Evolutionary conservation across 202 grass and related monocot genomes (phyloP), one percentile per base, ranked within the genome.

Genomic region (Panicum hallii): DNA sequence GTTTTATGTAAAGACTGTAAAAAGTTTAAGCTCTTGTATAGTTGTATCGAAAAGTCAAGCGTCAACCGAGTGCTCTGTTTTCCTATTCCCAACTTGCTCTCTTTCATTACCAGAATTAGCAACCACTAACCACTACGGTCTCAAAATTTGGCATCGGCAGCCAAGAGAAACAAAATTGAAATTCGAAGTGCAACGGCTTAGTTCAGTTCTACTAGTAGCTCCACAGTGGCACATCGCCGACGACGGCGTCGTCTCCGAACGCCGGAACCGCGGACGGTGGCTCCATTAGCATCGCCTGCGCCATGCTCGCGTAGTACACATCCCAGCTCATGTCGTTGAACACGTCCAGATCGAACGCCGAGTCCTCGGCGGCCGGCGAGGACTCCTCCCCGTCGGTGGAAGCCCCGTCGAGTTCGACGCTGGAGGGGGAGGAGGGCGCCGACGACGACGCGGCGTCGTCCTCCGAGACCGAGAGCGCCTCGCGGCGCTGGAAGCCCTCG

Each of bases 231-330:
- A 90, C 74, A 6, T 90, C 90, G 1, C 41, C 44, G 20, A 50
- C 14, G 38, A 12, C 10, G 20, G 64, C 15, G 6, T 71, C 85
- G 12, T 89, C 77, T 9, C 54, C 70, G 57, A 60, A 53, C 41
- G 79, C 76, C 2, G 69, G 49, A 0, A 63, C 40, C 0, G 22
- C 4, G 11, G 49, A 84, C 17, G 92, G 93, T 65, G 89, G 90
- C 53, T 85, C 89, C 80, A 93, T 42, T 8, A 95, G 85, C 80
- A 93, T 85, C n/a, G 75, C 90, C 85, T 98, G 92, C n/a, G 89
- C 93, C 75, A 95, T 16, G 85, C 93, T 88, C 68, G 89, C 70
- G 71, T 92, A 98, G 83, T 98, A 98, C 42, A 88, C 13, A 22
- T 77, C 89, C 87, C 85, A 88, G 66, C 90, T 88, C 92, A 97